Percentiles rank a stretch among this genome's conserved stretches.
Evolutionary conservation across 148 eudicot species (phyloP).

Genomic region (Amaranthus palmeri): DNA sequence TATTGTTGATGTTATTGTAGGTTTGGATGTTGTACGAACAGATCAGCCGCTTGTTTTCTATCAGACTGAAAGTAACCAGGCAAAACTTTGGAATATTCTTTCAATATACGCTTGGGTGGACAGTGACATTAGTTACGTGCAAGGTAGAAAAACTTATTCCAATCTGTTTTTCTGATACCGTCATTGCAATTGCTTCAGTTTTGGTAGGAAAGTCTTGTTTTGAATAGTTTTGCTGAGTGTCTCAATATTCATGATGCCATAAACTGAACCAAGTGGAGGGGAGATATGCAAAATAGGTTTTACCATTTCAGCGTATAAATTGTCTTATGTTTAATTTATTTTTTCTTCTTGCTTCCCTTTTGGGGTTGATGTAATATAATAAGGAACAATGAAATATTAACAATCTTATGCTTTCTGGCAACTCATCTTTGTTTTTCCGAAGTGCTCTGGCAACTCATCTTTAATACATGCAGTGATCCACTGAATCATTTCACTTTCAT

Average conservation of each 20-base stretch:
- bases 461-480: conserved; percentile 1
- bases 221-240: not conserved
- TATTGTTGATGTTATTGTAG: conserved; percentile 32
- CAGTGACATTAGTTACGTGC: conserved; percentile 80
- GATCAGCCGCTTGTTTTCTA: conserved; percentile 84
- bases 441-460: not conserved
- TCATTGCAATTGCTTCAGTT: not conserved
- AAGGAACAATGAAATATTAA: no score
- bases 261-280: not conserved
- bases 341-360: not conserved
- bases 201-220: not conserved
- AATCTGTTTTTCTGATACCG: not conserved
- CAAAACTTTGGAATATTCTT: conserved; percentile 86
- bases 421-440: no score
- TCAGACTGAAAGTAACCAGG: conserved; percentile 73
- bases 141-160: conserved; percentile 47
- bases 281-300: not conserved
- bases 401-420: no score
- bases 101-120: conserved; percentile 86
- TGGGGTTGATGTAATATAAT: not conserved
- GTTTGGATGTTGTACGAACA: conserved; percentile 89
- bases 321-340: not conserved
- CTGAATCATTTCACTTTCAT: not conserved
- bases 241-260: no score
- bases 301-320: not conserved